Evolutionary conservation across 2,329 filamentous ascomycete genomes (phyloP).

Genomic region (Phaeoacremonium minimum): DNA sequence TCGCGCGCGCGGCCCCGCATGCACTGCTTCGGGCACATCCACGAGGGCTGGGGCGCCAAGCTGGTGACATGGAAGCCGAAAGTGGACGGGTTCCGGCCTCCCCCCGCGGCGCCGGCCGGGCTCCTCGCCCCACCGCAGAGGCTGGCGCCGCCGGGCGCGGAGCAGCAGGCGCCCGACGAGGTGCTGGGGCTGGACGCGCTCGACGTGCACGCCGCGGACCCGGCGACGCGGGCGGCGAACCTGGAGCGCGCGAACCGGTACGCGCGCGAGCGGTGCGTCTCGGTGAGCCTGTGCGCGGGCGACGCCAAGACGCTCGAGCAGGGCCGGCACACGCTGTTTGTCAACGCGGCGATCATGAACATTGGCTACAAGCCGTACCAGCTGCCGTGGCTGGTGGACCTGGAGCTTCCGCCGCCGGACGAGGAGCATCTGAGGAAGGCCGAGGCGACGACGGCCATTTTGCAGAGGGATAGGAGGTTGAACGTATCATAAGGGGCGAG

Average conservation of each 20-base stretch:
- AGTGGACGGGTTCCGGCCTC: background rate
- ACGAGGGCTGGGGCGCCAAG: slow-evolving; percentile 2
- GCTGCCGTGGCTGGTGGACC: slow-evolving; percentile 47
- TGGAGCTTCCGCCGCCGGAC: slow-evolving; percentile 30
- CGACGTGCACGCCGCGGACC: background rate
- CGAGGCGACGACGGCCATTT: slow-evolving; percentile 1
- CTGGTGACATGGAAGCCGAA: slow-evolving; percentile 5
- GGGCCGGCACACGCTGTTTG: slow-evolving; percentile 50
- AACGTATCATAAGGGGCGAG: too few relatives aligned
- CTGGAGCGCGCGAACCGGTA: background rate
- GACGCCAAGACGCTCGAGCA: slow-evolving; percentile 22
- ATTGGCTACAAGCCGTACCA: slow-evolving; percentile 35
- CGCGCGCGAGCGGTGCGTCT: slow-evolving; percentile 19
- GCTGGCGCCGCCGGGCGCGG: background rate
- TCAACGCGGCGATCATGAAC: slow-evolving; percentile 55
- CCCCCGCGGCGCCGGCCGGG: background rate
- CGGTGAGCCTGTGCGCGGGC: slow-evolving; percentile 33
- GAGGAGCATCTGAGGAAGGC: slow-evolving; percentile 6
- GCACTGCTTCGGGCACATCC: slow-evolving; percentile 10
- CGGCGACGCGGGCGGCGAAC: background rate
- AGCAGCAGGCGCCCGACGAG: background rate
- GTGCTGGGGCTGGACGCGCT: background rate
- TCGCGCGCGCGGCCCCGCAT: slow-evolving; percentile 4
- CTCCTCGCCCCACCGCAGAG: background rate
- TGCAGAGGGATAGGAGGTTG: too few relatives aligned